Conservation (phyloP, 495 filamentous ascomycete genomes). For the Coniosporium apollinis region DNA sequence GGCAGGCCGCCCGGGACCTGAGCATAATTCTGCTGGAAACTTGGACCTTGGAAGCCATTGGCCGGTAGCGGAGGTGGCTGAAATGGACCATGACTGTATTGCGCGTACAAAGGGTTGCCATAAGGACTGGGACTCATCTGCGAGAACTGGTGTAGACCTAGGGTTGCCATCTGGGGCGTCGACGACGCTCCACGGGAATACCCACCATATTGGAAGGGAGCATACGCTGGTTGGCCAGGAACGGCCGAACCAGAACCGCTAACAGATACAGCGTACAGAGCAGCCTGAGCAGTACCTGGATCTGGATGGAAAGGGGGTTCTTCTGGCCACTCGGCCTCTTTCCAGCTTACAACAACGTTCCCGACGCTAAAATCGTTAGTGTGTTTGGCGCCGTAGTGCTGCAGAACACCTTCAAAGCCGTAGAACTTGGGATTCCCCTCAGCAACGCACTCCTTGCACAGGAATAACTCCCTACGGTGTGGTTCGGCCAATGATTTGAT, state of each 20-base stretch:
- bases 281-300: slow-evolving; percentile 11
- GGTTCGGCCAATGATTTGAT: slow-evolving; percentile 47
- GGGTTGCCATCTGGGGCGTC: slow-evolving; percentile 15
- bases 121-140: slow-evolving; percentile 27
- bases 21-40: not conserved
- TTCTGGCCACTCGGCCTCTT: slow-evolving; percentile 55
- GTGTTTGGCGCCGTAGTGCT: slow-evolving; percentile 70
- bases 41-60: not conserved
- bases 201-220: slow-evolving; percentile 17
- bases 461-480: slow-evolving; percentile 50
- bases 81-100: slow-evolving; percentile 20
- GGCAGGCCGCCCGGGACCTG: not conserved
- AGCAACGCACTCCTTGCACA: slow-evolving; percentile 44
- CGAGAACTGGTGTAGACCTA: slow-evolving; percentile 18
- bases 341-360: slow-evolving; percentile 56
- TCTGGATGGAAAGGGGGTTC: slow-evolving; percentile 50
- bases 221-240: slow-evolving; percentile 6
- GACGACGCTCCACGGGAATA: slow-evolving; percentile 18
- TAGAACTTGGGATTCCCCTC: slow-evolving; percentile 44
- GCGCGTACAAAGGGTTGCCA: slow-evolving; percentile 16
- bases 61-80: slow-evolving; percentile 14
- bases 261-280: not conserved
- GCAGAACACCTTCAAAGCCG: slow-evolving; percentile 58
- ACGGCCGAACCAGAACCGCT: slow-evolving; percentile 1
- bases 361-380: slow-evolving; percentile 48